Conservation (phyloP, 345 rosid genomes). For the Acer saccharum region DNA sequence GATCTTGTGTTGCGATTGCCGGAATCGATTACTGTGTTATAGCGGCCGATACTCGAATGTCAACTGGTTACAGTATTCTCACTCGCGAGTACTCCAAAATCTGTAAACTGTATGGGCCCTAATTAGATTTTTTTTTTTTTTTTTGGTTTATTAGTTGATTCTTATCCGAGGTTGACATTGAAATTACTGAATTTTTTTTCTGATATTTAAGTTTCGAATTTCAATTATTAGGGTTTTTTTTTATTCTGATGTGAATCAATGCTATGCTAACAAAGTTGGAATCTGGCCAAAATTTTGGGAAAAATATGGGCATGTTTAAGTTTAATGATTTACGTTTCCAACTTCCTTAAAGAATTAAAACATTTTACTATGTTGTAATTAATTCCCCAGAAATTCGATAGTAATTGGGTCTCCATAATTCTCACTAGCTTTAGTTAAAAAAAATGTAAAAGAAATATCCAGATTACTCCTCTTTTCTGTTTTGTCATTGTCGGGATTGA, state of each 20-base stretch:
- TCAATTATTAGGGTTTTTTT: constrained; percentile 14
- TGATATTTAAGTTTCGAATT: neutral
- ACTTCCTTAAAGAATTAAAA: too few relatives aligned
- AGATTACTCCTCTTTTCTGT: neutral
- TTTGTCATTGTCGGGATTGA: constrained; percentile 1
- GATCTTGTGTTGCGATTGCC: constrained; percentile 92
- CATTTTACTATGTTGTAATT: too few relatives aligned
- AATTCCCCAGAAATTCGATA: neutral
- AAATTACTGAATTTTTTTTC: neutral
- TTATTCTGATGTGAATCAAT: too few relatives aligned
- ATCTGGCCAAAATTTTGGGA: neutral
- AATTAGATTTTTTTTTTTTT: neutral
- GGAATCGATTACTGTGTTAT: constrained; percentile 94
- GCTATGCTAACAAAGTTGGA: neutral
- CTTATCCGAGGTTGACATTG: neutral
- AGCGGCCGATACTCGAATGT: constrained; percentile 98
- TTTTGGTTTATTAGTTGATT: neutral
- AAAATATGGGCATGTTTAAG: neutral
- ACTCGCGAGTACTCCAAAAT: constrained; percentile 92
- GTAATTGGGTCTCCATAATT: neutral
- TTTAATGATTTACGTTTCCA: neutral
- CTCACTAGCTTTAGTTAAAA: neutral
- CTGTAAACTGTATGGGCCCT: constrained; percentile 58
- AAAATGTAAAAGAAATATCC: neutral
- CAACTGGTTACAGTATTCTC: constrained; percentile 87